A percentile compares a stretch with the other conserved stretches of the same genome.
phyloP scores from a whole-genome alignment of 768 basidiomycete genomes.

The Lactifluus piperatus region DNA sequence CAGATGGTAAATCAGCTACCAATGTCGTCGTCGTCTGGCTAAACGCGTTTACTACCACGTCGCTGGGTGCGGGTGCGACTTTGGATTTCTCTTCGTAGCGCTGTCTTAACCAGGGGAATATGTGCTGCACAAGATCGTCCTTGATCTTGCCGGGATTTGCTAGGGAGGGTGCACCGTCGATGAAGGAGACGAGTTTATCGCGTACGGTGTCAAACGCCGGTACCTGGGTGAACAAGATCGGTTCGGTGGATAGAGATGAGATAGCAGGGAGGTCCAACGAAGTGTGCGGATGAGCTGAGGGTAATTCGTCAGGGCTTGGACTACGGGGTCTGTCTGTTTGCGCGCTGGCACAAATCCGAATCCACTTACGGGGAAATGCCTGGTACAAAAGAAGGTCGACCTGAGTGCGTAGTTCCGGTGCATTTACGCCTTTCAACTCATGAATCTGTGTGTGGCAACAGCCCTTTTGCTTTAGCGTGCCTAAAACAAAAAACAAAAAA shows the following conservation, averaged over 20 bases:
- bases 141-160: slow-evolving; percentile 35
- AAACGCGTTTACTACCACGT: slow-evolving; percentile 27
- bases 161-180: slow-evolving; percentile 39
- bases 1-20: slow-evolving; percentile 36
- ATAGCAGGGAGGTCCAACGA: slow-evolving; percentile 50
- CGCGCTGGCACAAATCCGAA: background rate
- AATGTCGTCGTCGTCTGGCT: slow-evolving; percentile 37
- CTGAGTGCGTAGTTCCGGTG: slow-evolving; percentile 59
- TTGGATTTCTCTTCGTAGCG: slow-evolving; percentile 35
- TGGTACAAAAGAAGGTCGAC: slow-evolving; percentile 66
- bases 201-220: slow-evolving; percentile 59
- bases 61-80: slow-evolving; percentile 12
- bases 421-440: slow-evolving; percentile 67
- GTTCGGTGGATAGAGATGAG: slow-evolving; percentile 54
- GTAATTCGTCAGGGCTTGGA: background rate
- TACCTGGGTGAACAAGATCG: slow-evolving; percentile 67
- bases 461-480: background rate
- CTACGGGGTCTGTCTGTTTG: background rate
- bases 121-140: slow-evolving; percentile 35
- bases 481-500: background rate
- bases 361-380: slow-evolving; percentile 67
- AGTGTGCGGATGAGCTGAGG: slow-evolving; percentile 67
- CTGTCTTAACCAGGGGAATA: slow-evolving; percentile 59
- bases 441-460: slow-evolving; percentile 37
- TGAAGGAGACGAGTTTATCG: slow-evolving; percentile 51